Base-by-base conservation (phyloP, 1,284 basidiomycete species). In the Porogramme epimiltina region DNA sequence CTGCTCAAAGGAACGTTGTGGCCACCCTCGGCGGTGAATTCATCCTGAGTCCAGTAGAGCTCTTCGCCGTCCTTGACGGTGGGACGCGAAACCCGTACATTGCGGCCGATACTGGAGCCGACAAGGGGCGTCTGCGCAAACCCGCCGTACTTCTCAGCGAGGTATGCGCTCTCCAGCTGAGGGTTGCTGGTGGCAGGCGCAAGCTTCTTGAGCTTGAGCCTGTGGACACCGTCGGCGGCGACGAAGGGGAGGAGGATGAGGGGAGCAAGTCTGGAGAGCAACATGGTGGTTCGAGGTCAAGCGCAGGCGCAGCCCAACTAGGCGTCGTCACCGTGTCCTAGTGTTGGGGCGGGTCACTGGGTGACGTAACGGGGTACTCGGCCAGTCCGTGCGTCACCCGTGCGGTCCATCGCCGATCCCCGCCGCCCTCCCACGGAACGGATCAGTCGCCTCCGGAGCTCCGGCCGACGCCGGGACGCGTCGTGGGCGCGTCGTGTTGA, bases 1-100 rank as follows among this genome's bases (percentile, higher is more conserved):
- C 95, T 96, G 66, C 81, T 89, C 45, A 99, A 80, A 54, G 96
- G 96, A 42, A 98, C 92, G 45, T 77, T 75, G 72, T 99, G 96
- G 36, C 93, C 94, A 51, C 85, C 89, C 56, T 89, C 84, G 54
- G 77, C 69, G 58, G 81, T 64, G 59, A 77, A 68, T 60, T 88
- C 79, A 49, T 88, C 84, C 73, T 95, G 93, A 3, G 91, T 91
- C 89, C 91, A 93, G 72, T 82, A 86, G 52, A 88, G 79, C 48
- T 85, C 79, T 47, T 89, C 84, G 45, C 79, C 85, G 49, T 83
- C 76, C 52, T 80, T 64, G 49, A 66, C 65, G 10, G 62, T 58
- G 31, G 73, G 67, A 34, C 77, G 77, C 36, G 67, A 63, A n/a
- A 74, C 73, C 37, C 69, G 70, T 50, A 90, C 68, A 59, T 82